Evolutionary conservation across 83 land plant species (phyloP).

Genomic region (Picea mariana): DNA sequence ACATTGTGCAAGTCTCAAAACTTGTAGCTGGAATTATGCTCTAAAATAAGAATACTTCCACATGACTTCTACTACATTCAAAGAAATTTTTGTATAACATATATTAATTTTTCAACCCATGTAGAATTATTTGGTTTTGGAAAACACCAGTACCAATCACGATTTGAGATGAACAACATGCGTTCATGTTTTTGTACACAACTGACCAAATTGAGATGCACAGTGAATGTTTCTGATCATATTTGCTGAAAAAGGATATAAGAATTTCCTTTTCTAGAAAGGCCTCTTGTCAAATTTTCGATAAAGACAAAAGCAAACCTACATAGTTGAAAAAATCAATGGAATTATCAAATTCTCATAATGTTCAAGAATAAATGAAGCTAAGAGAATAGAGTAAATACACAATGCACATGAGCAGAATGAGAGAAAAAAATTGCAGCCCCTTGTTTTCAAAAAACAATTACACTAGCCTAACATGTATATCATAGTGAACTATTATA

Average conservation of each 20-base stretch:
- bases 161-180: not conserved
- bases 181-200: not conserved
- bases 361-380: not conserved
- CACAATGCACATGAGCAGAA: not conserved
- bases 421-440: not conserved
- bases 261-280: not conserved
- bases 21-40: not conserved
- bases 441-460: not conserved
- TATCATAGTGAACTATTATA: no score
- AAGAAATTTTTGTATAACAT: not conserved
- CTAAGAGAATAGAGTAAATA: not conserved
- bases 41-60: not conserved
- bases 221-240: not conserved
- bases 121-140: not conserved
- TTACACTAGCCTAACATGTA: not conserved
- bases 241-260: not conserved
- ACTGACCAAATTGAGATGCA: not conserved
- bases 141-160: constrained; percentile 3
- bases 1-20: not conserved
- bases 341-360: not conserved
- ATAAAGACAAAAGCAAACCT: not conserved
- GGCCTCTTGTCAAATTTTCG: not conserved
- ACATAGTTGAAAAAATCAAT: not conserved
- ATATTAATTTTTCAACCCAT: not conserved
- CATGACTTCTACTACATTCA: not conserved